Evolutionary conservation across 176 grass and related monocot species (phyloP), one percentile per base, ranked within the genome.

Genomic region (Metroxylon sagu): DNA sequence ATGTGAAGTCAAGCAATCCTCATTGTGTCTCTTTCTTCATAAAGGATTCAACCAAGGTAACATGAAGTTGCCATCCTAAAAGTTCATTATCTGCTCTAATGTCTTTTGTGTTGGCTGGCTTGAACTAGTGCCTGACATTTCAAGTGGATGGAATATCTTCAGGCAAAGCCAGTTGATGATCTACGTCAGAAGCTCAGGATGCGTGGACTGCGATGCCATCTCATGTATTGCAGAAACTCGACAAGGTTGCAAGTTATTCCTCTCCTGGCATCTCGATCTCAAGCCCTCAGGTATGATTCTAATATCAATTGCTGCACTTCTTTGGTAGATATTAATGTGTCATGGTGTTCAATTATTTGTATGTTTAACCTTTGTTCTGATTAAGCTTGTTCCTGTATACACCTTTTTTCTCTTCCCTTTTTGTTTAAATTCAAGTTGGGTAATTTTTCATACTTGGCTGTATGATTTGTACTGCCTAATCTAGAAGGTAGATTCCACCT

Each of bases 211-310:
- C 84, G 93, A 6, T 97, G 87, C 76, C 93, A 97, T 67, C 53
- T 92, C 48, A 88, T 97, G 73, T 97, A 92, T 55, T 91, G 87
- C 70, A 76, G 93, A 43, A 88, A 88, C 60, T 75, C 78, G 0
- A 97, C 93, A 14, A 88, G 93, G 19, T 76, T 97, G 58, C 93
- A 88, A 62, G 59, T 97, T 66, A 78, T 97, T 31, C 93, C 93
- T 76, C 84, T 97, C 6, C 64, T 97, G 25, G 87, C 93, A 68
- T 97, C 93, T 51, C 77, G 93, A 43, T 91, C 93, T 67, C 93
- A 97, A 75, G 84, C 93, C 64, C 84, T 97, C 69, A 97, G 93
- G 93, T 88, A 84, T 61, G 19, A 2, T 4, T 12, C 62, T 27
- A 16, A 15, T 19, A 1, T 3, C 66, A 25, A 49, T 49, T 6